phyloP scores from a whole-genome alignment of 129 eudicot species.

The Saussurea involucrata region DNA sequence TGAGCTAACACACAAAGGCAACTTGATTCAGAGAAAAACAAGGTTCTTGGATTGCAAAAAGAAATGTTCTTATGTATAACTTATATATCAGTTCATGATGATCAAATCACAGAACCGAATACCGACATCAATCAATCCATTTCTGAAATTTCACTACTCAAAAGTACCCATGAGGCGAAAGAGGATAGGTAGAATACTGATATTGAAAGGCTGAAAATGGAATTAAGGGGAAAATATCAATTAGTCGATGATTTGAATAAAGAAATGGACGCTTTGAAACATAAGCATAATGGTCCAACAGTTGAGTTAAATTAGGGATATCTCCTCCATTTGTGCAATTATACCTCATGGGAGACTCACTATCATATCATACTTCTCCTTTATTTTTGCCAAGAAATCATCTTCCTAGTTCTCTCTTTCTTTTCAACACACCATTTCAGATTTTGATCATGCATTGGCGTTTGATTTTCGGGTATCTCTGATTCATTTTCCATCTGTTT shows the following conservation, averaged over 20 bases:
- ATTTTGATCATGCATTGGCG: conserved; percentile 2
- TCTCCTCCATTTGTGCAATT: too few relatives aligned
- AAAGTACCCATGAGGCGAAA: conserved; percentile 34
- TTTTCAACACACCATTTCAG: not conserved
- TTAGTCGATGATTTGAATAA: conserved; percentile 33
- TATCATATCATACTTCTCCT: too few relatives aligned
- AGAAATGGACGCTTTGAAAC: conserved; percentile 36
- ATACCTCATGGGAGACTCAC: too few relatives aligned
- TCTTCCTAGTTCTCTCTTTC: not conserved
- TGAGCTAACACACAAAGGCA: conserved; percentile 32
- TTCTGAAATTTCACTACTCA: conserved; percentile 35
- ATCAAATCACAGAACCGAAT: conserved; percentile 41
- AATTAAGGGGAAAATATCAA: conserved; percentile 29
- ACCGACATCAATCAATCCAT: conserved; percentile 22
- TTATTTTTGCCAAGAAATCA: too few relatives aligned
- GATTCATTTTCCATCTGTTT: not conserved
- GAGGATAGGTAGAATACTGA: conserved; percentile 33
- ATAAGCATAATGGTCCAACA: conserved; percentile 41
- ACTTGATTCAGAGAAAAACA: conserved; percentile 43
- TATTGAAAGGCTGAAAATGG: conserved; percentile 28
- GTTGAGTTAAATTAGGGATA: too few relatives aligned
- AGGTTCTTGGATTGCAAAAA: conserved; percentile 42
- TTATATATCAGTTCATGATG: conserved; percentile 38
- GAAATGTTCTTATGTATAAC: conserved; percentile 22
- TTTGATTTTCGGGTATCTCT: not conserved